Evolutionary conservation across 208 protist genomes (phyloP), one percentile per base, ranked within the genome.

Genomic region (Leishmania aethiopica): DNA sequence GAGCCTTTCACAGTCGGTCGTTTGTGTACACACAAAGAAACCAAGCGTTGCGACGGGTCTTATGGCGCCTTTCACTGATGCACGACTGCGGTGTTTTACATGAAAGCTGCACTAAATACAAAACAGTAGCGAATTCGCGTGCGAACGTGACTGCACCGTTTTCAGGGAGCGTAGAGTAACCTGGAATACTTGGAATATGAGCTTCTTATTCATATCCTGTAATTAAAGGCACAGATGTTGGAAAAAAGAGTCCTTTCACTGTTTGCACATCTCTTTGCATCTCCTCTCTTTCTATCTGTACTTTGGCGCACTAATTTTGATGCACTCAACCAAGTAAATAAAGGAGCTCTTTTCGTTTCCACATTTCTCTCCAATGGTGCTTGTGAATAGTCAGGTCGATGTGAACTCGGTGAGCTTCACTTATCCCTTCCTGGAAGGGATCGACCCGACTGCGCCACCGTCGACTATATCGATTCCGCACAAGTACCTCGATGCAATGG

Each of bases 401-500:
- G 79, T 87, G 22, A 84, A 86, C 74, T 83, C 81, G 15, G 72
- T 92, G 40, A 89, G 91, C 51, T 93, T 93, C 67, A 89, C 90
- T 6, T 97, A 97, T 78, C 78, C 91, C 17, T 97, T 97, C 84
- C 85, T 97, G 25, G 74, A 80, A 40, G 89, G 86, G n/a, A 91
- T 97, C 60, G 89, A 96, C 75, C 82, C 88, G 11, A 49, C 62
- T 22, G 77, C 86, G 25, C 93, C 88, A 6, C 95, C 95, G 8
- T 69, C 89, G 0, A 93, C 93, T 3, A 90, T 99, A 60, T 79
- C 78, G 8, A 96, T 99, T 64, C 95, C 96, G n/a, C 11, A 75
- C 0, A 91, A 91, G 55, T 87, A 90, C 45, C 88, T 98, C 15
- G 90, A 90, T 55, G 89, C 88, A 13, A 98, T 99, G 93, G 96